A percentile compares a stretch with the other conserved stretches of the same genome.
These are phyloP conservation scores for Hymenoscyphus repandus DNA, from an alignment of 2,329 filamentous ascomycete genomes.

Conservation along the genomic window DNA sequence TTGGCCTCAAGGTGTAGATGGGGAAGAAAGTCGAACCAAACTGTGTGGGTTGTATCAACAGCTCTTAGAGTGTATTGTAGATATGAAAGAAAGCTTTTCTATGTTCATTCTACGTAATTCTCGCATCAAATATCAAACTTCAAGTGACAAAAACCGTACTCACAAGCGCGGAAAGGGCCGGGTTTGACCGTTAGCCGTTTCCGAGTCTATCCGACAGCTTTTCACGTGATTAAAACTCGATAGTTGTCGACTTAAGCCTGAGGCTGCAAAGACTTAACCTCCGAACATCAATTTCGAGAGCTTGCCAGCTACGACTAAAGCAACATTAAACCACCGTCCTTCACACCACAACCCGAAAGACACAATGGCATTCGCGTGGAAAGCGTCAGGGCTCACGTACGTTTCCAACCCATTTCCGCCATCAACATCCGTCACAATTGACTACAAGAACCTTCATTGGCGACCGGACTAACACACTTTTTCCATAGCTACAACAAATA, in stretches of 20 bases:
- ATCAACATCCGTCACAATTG: background rate
- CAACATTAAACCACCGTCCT: conserved; percentile 14
- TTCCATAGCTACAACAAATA: conserved; percentile 95
- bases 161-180: background rate
- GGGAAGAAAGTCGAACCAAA: conserved; percentile 25
- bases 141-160: background rate
- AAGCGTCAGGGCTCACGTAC: conserved; percentile 80
- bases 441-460: background rate
- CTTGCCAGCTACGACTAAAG: background rate
- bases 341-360: conserved; percentile 21
- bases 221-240: background rate
- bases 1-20: conserved; percentile 87
- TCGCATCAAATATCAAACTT: background rate
- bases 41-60: conserved; percentile 32
- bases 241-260: background rate
- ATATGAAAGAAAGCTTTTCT: conserved; percentile 27
- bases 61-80: conserved; percentile 34
- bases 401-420: conserved; percentile 10
- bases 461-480: conserved; percentile 31
- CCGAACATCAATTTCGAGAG: conserved; percentile 2
- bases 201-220: background rate
- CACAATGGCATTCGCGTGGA: conserved; percentile 92
- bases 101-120: background rate
- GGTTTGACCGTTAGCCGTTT: background rate
- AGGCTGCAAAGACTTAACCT: background rate